Base-by-base conservation (phyloP, 2,329 filamentous ascomycete genomes). In the Xylariales sp. region DNA sequence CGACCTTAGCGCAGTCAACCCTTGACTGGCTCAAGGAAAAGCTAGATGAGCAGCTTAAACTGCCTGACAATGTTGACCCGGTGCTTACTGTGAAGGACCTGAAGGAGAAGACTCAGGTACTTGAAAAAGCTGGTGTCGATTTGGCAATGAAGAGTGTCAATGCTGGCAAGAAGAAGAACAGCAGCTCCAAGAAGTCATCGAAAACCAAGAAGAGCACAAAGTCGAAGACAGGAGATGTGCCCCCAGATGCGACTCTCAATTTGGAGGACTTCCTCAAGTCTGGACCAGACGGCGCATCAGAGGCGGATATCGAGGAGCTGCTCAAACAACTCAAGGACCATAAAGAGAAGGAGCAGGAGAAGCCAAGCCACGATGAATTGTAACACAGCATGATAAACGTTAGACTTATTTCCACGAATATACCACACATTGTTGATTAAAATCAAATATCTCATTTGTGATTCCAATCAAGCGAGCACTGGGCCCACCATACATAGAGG, bases 21-120 rank as follows among this genome's bases (percentile, higher is more conserved):
- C 66, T 73, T 13, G 69, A 74, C 15, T 98, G 91, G 91, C 71
- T 98, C 15, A 75, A 81, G 21, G 76, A 84, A 47, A 83, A 85
- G 56, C 64, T 86, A 33, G 67, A 72, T 3, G 74, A 76, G 50
- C 91, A 97, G 61, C 76, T 81, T 20, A 81, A 78, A 49, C 76
- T 95, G 4, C 66, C 73, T 13, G 64, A 70, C 2, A 80, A 81
- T 3, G 86, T 88, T 8, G 81, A 97, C 48, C 86, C 88, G 0
- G 81, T 82, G 6, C 70, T 95, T 7, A 73, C 83, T 1, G 67
- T 81, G 47, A 81, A 83, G 54, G 90, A 95, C 19, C 62, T 95
- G 20, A 67, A 79, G 41, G 71, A 69, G 17, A 84, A 83, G 61
- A 74, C 81, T 13, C 78, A 81, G 51, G 78, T 85, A 57, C 72